Percentiles rank a stretch among this genome's conserved stretches.
Evolutionary conservation across 192 early-diverging fungal genomes (phyloP).

Genomic region (Glomus cerebriforme): DNA sequence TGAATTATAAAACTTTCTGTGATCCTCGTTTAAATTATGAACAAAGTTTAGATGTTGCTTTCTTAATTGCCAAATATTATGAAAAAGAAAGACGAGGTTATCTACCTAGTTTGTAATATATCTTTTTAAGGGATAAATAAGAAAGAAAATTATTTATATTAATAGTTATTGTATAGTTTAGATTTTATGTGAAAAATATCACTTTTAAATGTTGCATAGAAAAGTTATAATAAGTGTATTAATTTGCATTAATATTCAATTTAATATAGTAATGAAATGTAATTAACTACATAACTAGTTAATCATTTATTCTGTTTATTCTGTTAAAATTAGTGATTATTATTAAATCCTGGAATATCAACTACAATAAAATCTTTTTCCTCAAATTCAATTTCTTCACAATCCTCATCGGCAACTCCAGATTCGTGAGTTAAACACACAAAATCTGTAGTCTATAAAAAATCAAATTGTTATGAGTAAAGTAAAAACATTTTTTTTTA

Average conservation of each 20-base stretch:
- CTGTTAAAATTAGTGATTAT: too few species aligned
- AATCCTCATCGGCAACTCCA: conserved; percentile 71
- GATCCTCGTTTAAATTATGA: conserved; percentile 97
- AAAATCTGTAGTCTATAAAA: conserved; percentile 57
- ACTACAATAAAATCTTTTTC: not conserved
- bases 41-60: conserved; percentile 95
- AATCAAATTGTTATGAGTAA: not conserved
- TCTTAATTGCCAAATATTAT: conserved; percentile 92
- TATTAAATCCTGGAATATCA: not conserved
- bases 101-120: conserved; percentile 18
- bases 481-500: too few species aligned
- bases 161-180: too few species aligned
- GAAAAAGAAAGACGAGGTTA: conserved; percentile 42
- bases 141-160: too few species aligned
- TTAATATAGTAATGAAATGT: too few species aligned
- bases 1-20: conserved; percentile 95
- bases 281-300: not conserved
- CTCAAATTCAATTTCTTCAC: conserved; percentile 59
- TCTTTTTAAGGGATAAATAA: too few species aligned
- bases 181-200: too few species aligned
- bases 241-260: too few species aligned
- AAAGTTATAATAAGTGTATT: too few species aligned
- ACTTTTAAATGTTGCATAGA: too few species aligned
- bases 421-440: conserved; percentile 80
- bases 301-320: too few species aligned